A percentile compares a stretch with the other conserved stretches of the same genome.
phyloP scores from a whole-genome alignment of 805 yeast species.

The Yamadazyma nakazawae region DNA sequence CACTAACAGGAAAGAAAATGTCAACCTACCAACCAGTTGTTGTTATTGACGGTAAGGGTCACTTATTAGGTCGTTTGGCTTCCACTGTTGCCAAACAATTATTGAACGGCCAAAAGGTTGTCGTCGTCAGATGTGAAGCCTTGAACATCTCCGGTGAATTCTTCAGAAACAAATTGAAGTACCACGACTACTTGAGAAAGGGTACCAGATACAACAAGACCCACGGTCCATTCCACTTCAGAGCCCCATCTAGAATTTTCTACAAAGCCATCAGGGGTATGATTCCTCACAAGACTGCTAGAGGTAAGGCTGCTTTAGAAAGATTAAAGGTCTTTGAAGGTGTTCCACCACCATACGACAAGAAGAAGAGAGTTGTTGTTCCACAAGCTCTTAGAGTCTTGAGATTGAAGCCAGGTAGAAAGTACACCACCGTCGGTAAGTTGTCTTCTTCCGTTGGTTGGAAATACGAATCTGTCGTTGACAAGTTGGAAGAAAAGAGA shows the following conservation, averaged over 20 bases:
- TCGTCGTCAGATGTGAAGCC: constrained; percentile 95
- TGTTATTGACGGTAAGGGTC: constrained; percentile 99
- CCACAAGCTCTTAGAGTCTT: constrained; percentile 99
- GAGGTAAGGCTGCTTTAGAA: constrained; percentile 99
- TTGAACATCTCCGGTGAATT: constrained; percentile 99
- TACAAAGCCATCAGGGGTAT: constrained; percentile 99
- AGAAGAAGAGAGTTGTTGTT: constrained; percentile 99
- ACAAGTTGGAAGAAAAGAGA: constrained; percentile 98
- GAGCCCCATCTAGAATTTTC: constrained; percentile 99
- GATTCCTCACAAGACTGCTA: constrained; percentile 99
- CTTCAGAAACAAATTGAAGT: constrained; percentile 99
- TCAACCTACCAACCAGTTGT: constrained; percentile 93
- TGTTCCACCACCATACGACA: constrained; percentile 99
- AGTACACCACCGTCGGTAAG: constrained; percentile 97
- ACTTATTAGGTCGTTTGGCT: constrained; percentile 99
- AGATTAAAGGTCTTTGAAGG: constrained; percentile 99
- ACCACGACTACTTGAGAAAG: constrained; percentile 99
- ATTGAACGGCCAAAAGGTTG: constrained; percentile 96
- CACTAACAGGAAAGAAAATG: constrained; percentile 35
- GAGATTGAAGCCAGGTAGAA: constrained; percentile 99
- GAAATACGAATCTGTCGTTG: constrained; percentile 98
- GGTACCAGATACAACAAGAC: constrained; percentile 98
- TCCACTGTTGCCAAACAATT: constrained; percentile 98
- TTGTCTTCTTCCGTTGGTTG: constrained; percentile 97
- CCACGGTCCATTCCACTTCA: constrained; percentile 99